phyloP scores from a whole-genome alignment of 179 eudicot genomes.

The Carnegiea gigantea region DNA sequence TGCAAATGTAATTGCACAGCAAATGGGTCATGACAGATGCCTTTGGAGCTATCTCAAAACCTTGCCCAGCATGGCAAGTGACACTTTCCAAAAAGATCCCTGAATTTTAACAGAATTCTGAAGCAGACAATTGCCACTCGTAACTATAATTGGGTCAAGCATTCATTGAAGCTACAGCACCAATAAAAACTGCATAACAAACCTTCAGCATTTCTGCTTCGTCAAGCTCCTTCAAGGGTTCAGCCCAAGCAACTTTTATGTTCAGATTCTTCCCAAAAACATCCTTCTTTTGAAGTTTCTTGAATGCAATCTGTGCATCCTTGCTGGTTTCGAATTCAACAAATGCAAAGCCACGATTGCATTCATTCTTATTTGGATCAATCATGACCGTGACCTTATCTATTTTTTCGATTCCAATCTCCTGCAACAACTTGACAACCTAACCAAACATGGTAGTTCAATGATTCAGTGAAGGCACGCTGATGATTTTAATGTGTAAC shows the following conservation, averaged over 20 bases:
- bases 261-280: constrained; percentile 39
- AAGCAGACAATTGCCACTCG: neutral
- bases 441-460: constrained; percentile 24
- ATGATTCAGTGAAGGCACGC: constrained; percentile 10
- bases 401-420: constrained; percentile 52
- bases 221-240: constrained; percentile 55
- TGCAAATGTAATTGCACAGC: constrained; percentile 18
- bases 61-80: neutral
- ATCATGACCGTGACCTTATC: constrained; percentile 52
- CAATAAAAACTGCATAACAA: constrained; percentile 10
- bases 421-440: constrained; percentile 47
- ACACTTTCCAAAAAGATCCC: constrained; percentile 2
- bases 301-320: constrained; percentile 57
- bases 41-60: neutral
- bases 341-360: constrained; percentile 79
- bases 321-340: constrained; percentile 60
- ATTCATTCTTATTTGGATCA: constrained; percentile 49
- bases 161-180: constrained; percentile 2
- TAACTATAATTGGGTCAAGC: neutral
- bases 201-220: constrained; percentile 65
- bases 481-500: neutral
- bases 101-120: neutral
- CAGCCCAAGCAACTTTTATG: constrained; percentile 70
- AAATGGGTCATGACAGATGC: constrained; percentile 11
- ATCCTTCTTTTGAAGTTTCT: constrained; percentile 55